Conservation (phyloP, 306 rosid genomes). For the Ormosia emarginata region DNA sequence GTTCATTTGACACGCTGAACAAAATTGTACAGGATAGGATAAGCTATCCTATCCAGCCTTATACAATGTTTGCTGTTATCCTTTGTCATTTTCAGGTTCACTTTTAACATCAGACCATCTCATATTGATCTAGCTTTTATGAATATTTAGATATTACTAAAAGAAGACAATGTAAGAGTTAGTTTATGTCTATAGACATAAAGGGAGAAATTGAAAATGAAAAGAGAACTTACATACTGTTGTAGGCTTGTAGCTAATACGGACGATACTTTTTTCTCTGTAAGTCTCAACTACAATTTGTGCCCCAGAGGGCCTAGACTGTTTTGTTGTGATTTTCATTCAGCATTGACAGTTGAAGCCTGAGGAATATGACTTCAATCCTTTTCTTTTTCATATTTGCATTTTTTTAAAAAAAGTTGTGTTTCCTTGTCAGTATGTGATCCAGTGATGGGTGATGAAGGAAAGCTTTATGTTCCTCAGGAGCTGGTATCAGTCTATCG, state of each 20-base stretch:
- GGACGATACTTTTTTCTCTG: background rate
- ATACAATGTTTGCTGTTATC: constrained; percentile 1
- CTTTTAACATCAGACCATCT: background rate
- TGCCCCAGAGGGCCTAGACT: background rate
- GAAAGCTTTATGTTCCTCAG: constrained; percentile 84
- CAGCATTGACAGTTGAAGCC: background rate
- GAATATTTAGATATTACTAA: background rate
- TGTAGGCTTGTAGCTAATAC: background rate
- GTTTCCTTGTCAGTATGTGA: constrained; percentile 69
- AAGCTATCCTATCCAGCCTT: background rate
- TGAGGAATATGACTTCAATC: background rate
- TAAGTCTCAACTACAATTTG: background rate
- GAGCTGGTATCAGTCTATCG: constrained; percentile 88
- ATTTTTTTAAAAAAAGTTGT: background rate
- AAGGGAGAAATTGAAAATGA: background rate
- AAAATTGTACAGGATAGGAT: background rate
- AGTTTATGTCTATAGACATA: background rate
- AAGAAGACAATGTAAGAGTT: background rate
- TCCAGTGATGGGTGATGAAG: constrained; percentile 99
- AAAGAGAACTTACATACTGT: constrained; percentile 1
- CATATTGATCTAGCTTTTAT: background rate
- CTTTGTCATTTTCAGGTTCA: background rate
- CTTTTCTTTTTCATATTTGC: background rate
- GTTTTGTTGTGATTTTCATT: background rate
- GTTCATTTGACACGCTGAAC: background rate